Conservation (phyloP, 2,329 filamentous ascomycete species). For the Botrytis porri region DNA sequence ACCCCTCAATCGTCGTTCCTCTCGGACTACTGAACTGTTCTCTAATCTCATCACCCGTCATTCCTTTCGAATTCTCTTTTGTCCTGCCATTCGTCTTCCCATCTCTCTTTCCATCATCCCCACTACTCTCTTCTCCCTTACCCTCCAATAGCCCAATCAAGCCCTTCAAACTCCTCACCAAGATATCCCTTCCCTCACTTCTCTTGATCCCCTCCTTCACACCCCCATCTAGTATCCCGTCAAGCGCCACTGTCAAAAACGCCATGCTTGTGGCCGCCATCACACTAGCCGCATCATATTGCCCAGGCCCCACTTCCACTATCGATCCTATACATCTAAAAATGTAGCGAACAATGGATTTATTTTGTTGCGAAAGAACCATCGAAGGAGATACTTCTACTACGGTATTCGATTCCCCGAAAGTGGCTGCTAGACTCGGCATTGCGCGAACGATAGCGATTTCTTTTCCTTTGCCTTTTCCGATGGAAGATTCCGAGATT, state of each 20-base stretch:
- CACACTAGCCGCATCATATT: conserved; percentile 71
- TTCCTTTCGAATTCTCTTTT: conserved; percentile 44
- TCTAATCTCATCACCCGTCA: conserved; percentile 71
- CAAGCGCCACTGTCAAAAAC: conserved; percentile 71
- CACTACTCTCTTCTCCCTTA: neutral
- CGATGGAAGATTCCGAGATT: conserved; percentile 46
- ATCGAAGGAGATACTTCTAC: conserved; percentile 43
- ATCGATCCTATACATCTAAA: conserved; percentile 72
- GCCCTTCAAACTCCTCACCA: conserved; percentile 69
- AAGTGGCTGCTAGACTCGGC: conserved; percentile 78
- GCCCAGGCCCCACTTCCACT: conserved; percentile 60
- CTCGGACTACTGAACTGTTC: conserved; percentile 75
- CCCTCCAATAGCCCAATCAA: conserved; percentile 48
- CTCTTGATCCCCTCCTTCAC: conserved; percentile 76
- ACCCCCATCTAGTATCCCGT: conserved; percentile 73
- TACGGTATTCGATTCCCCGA: conserved; percentile 79
- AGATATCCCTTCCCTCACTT: conserved; percentile 71
- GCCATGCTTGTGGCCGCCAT: conserved; percentile 73
- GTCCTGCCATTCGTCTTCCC: neutral
- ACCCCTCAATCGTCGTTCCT: conserved; percentile 73
- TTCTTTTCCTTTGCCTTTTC: neutral
- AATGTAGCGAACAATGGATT: conserved; percentile 66
- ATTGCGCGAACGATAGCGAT: conserved; percentile 74
- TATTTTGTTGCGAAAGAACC: conserved; percentile 1
- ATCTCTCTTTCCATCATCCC: neutral